Percentiles rank a stretch among this genome's conserved stretches.
phyloP scores from a whole-genome alignment of 108 stramenopile genomes.

The Fragilaria radians region DNA sequence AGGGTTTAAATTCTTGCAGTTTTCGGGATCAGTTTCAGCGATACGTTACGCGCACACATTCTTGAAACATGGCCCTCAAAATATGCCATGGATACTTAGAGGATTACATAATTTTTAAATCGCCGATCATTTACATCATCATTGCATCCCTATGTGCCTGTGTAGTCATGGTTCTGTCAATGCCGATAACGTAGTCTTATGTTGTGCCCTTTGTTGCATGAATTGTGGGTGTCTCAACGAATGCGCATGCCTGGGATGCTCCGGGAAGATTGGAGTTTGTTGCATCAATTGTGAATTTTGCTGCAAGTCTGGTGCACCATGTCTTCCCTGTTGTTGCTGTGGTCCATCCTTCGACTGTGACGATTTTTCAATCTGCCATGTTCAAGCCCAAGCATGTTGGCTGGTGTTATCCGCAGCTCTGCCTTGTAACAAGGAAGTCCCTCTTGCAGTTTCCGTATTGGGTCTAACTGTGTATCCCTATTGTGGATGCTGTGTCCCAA shows the following conservation, averaged over 20 bases:
- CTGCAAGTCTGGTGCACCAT: conserved; percentile 66
- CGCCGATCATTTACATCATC: too few relatives aligned
- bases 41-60: background rate
- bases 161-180: conserved; percentile 47
- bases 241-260: conserved; percentile 32
- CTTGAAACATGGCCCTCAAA: background rate
- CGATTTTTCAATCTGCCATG: conserved; percentile 33
- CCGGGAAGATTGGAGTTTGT: conserved; percentile 44
- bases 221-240: conserved; percentile 12
- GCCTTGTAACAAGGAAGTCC: conserved; percentile 81
- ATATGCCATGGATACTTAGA: background rate
- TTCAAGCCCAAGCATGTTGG: conserved; percentile 56
- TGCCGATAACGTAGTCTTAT: conserved; percentile 54
- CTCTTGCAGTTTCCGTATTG: conserved; percentile 33
- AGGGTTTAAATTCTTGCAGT: too few relatives aligned
- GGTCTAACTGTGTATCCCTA: conserved; percentile 60
- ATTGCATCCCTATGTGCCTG: too few relatives aligned
- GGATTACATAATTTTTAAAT: too few relatives aligned
- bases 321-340: conserved; percentile 40
- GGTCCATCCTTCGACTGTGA: conserved; percentile 36
- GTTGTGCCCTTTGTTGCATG: conserved; percentile 66
- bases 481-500: conserved; percentile 45
- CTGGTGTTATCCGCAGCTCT: conserved; percentile 50
- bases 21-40: too few relatives aligned
- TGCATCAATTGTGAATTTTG: conserved; percentile 55